Evolutionary conservation across 108 stramenopile genomes (phyloP).

Genomic region (Parmales sp.): DNA sequence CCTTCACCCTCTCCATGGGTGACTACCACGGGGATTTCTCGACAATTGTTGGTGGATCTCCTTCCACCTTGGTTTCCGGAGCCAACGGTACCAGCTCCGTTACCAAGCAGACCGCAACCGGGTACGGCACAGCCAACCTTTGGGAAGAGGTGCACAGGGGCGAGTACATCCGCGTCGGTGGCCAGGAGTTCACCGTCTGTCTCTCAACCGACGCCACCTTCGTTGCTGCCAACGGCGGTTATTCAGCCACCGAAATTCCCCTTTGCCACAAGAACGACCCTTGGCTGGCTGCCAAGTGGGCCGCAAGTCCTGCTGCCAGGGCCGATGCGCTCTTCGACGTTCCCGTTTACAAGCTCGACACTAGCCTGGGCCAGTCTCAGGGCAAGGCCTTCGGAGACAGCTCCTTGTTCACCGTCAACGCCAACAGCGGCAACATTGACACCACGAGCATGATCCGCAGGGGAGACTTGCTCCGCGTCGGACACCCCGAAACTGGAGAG

Average conservation of each 20-base stretch:
- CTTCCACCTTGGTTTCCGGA: background rate
- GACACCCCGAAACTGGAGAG: slow-evolving; percentile 50
- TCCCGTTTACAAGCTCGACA: slow-evolving; percentile 54
- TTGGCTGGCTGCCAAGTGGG: slow-evolving; percentile 21
- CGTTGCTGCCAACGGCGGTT: slow-evolving; percentile 13
- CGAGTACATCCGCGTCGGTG: slow-evolving; percentile 43
- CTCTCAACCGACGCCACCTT: slow-evolving; percentile 7
- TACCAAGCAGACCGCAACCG: background rate
- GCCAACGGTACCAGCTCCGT: background rate
- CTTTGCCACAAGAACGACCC: slow-evolving; percentile 39
- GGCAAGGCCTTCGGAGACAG: slow-evolving; percentile 43
- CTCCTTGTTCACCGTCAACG: slow-evolving; percentile 37
- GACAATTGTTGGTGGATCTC: slow-evolving; percentile 20
- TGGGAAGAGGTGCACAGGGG: slow-evolving; percentile 33
- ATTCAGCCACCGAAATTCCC: slow-evolving; percentile 35
- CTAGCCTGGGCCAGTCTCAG: slow-evolving; percentile 42
- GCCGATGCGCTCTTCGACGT: slow-evolving; percentile 22
- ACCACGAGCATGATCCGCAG: slow-evolving; percentile 27
- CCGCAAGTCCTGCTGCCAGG: slow-evolving; percentile 11
- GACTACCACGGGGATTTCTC: slow-evolving; percentile 50
- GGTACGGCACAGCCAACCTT: slow-evolving; percentile 22
- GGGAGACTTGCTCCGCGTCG: slow-evolving; percentile 56
- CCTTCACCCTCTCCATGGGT: slow-evolving; percentile 48
- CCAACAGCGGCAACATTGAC: slow-evolving; percentile 25
- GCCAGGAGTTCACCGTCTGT: slow-evolving; percentile 46